Base-by-base conservation (phyloP, 768 basidiomycete genomes). In the Pisolithus tinctorius region DNA sequence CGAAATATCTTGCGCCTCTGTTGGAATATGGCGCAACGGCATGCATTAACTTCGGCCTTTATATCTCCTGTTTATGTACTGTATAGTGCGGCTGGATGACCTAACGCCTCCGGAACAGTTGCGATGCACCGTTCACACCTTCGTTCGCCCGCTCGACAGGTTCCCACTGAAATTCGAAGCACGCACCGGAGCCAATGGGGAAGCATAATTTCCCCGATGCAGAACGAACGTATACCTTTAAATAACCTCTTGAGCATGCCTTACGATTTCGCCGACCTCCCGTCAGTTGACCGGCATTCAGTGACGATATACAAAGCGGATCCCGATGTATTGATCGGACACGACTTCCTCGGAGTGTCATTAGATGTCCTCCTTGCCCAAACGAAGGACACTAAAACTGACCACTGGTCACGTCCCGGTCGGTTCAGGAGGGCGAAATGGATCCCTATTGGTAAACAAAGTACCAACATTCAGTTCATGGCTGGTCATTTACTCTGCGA, bases 341-440 rank as follows among this genome's bases (percentile, higher is more conserved):
- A 98, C 60, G 93, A 97, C 48, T 96, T 99, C 66, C 72, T 92
- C 5, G 93, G 90, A 4, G 87, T 87, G 25, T 86, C 86, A 1
- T 78, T 96, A 23, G 96, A 98, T 58, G 87, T 96, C 13, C 74
- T 99, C 17, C 77, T 99, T 11, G 84, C 88, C 60, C 84, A 96
- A 0, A 87, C 97, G 86, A 81, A 83, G 54, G 89, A 95, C 50
- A 78, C 93, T 43, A 92, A 94, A 63, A 82, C 81, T 7, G 91
- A 95, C 47, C 88, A 96, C 64, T 98, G 92, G 89, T 95, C 93
- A 4, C 82, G 93, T 38, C 77, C 98, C 37, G 90, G 94, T 23
- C 81, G 96, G 10, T 91, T 98, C 71, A 78, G 92, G 50, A 77
- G 93, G 27, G 77, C 83, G 13, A 87, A 78, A 59, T 92, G 87